Base-by-base conservation (phyloP, 345 rosid species). In the Carallia brachiata region DNA sequence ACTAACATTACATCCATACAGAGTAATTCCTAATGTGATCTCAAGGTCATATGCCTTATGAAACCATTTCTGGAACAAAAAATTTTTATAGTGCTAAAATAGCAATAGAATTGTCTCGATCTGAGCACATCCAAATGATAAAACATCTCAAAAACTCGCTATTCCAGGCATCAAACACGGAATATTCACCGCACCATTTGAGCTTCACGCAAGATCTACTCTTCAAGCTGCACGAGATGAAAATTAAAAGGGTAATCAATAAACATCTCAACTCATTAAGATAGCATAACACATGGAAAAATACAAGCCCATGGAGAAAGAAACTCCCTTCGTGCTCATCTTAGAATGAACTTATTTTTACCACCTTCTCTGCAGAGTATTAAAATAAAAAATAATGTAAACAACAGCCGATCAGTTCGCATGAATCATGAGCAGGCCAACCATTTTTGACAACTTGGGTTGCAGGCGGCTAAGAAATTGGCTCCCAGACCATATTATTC, bases 151-250 rank as follows among this genome's bases (percentile, higher is more conserved):
- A 44, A 44, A 44, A 12, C 23, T n/a, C 64, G 7, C 12, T 52
- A 19, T 2, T 36, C 10, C 4, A 27, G 52, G 34, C 23, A 36
- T 28, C 23, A 40, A 36, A 37, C 15, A 57, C 13, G 6, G 19
- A 30, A 67, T 15, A 47, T 36, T 18, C 15, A 28, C 16, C 2
- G 6, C 0, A 13, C 31, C 28, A 34, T 6, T 69, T 66, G 27
- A 58, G 66, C 56, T 73, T 67, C 55, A 16, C 4, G n/a, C n/a
- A 36, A 16, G 3, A n/a, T 56, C 75, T 81, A 78, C 10, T 79
- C 75, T 48, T 78, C 84, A 68, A 69, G 76, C 81, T 81, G 79
- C 75, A 31, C 31, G 4, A 36, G n/a, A 62, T 1, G 69, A 32
- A 16, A 27, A 53, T 27, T 16, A 8, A 6, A 37, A 52, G 6